Conservation (phyloP, 1,284 basidiomycete species). For the Trametes polyzona region DNA sequence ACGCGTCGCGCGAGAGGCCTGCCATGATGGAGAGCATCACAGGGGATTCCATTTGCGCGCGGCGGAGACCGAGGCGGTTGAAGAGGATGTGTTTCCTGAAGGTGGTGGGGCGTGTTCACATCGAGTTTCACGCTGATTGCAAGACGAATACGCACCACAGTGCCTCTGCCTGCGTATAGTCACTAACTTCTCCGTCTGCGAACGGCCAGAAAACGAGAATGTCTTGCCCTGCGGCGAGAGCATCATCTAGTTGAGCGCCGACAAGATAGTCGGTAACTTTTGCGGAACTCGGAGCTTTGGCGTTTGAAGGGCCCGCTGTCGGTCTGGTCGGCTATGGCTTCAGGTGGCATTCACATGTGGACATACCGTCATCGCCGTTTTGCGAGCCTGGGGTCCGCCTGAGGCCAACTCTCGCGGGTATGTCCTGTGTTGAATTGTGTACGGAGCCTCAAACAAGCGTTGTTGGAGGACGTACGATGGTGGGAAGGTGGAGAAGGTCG, state of each 20-base stretch:
- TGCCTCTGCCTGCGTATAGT: slow-evolving; percentile 93
- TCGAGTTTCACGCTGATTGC: background rate
- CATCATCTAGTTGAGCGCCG: slow-evolving; percentile 81
- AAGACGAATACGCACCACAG: slow-evolving; percentile 67
- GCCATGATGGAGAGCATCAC: slow-evolving; percentile 76
- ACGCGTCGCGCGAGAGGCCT: slow-evolving; percentile 72
- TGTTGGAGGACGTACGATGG: slow-evolving; percentile 58
- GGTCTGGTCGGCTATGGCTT: slow-evolving; percentile 28
- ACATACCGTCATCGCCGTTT: slow-evolving; percentile 21
- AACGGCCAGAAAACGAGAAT: slow-evolving; percentile 87
- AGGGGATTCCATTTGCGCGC: slow-evolving; percentile 87
- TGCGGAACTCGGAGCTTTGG: slow-evolving; percentile 44
- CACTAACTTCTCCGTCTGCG: slow-evolving; percentile 69
- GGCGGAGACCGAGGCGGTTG: slow-evolving; percentile 73
- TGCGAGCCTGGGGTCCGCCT: slow-evolving; percentile 42
- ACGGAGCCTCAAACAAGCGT: slow-evolving; percentile 5
- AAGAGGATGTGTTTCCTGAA: slow-evolving; percentile 86
- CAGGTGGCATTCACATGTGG: background rate
- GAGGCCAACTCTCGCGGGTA: slow-evolving; percentile 76
- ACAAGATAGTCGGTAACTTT: slow-evolving; percentile 85
- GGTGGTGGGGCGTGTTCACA: background rate
- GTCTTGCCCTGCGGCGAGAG: slow-evolving; percentile 72
- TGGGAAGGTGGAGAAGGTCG: slow-evolving; percentile 78
- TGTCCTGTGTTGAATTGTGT: slow-evolving; percentile 49
- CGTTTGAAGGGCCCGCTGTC: slow-evolving; percentile 44